phyloP scores from a whole-genome alignment of 2,329 filamentous ascomycete species.

The Colletotrichum musae region DNA sequence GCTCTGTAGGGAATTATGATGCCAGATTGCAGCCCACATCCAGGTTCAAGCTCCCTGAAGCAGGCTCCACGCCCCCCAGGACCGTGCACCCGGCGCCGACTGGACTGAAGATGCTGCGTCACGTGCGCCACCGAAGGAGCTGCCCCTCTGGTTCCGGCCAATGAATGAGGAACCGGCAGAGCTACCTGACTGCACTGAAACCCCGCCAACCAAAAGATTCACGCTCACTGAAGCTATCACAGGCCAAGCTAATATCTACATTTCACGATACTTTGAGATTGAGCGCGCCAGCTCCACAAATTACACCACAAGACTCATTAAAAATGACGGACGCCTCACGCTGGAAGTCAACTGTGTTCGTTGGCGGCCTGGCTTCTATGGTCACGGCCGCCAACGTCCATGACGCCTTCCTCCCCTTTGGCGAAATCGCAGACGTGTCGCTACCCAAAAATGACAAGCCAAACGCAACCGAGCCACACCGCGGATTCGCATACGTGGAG shows the following conservation, averaged over 20 bases:
- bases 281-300: not conserved
- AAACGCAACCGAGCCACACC: slow-evolving; percentile 83
- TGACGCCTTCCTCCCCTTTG: slow-evolving; percentile 96
- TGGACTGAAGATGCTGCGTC: slow-evolving; percentile 23
- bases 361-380: slow-evolving; percentile 86
- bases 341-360: slow-evolving; percentile 92
- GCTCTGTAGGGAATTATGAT: slow-evolving; percentile 40
- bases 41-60: slow-evolving; percentile 33
- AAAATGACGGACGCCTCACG: slow-evolving; percentile 85
- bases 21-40: slow-evolving; percentile 44
- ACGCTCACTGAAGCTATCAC: slow-evolving; percentile 8
- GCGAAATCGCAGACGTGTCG: slow-evolving; percentile 92
- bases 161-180: slow-evolving; percentile 30
- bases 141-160: slow-evolving; percentile 20
- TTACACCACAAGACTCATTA: slow-evolving; percentile 37
- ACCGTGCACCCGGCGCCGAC: slow-evolving; percentile 30
- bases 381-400: slow-evolving; percentile 84
- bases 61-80: slow-evolving; percentile 23
- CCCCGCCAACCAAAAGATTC: slow-evolving; percentile 37
- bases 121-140: slow-evolving; percentile 29
- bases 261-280: not conserved
- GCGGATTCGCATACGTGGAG: slow-evolving; percentile 97
- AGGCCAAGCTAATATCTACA: not conserved
- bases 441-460: slow-evolving; percentile 89
- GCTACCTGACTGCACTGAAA: slow-evolving; percentile 21